These are phyloP conservation scores for Talaromyces wortmannii DNA, from an alignment of 495 filamentous ascomycete genomes.

Conservation along the genomic window DNA sequence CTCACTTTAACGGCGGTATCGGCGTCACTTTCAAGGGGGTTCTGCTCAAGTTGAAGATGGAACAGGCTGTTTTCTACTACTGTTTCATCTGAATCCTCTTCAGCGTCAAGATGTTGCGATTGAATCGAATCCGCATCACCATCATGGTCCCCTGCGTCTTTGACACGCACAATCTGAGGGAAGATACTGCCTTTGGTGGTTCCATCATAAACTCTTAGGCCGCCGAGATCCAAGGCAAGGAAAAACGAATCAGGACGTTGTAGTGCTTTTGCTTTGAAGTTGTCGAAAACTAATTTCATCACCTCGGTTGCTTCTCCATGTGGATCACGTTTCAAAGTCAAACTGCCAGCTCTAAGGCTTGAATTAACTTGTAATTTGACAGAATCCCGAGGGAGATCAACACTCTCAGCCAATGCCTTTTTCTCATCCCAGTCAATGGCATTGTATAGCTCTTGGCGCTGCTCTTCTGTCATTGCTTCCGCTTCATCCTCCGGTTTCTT, in stretches of 20 bases:
- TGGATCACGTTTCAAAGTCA: constrained; percentile 83
- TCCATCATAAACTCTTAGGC: constrained; percentile 89
- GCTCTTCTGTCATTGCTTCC: constrained; percentile 83
- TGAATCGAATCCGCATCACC: constrained; percentile 25
- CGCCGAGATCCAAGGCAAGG: constrained; percentile 81
- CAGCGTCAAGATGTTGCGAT: constrained; percentile 49
- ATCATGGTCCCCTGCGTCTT: constrained; percentile 61
- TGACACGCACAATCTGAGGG: constrained; percentile 90
- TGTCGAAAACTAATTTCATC: constrained; percentile 85
- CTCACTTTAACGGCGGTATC: constrained; percentile 87
- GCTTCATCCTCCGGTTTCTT: constrained; percentile 64
- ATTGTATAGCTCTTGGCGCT: constrained; percentile 92
- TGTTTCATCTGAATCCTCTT: constrained; percentile 42
- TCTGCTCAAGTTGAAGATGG: constrained; percentile 85
- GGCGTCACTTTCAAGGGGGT: constrained; percentile 85
- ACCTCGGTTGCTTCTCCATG: constrained; percentile 74
- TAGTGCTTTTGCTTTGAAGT: constrained; percentile 80
- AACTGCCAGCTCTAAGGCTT: constrained; percentile 84
- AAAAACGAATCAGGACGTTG: constrained; percentile 87
- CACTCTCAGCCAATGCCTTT: constrained; percentile 73
- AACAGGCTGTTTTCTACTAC: constrained; percentile 76
- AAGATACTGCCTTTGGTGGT: constrained; percentile 86
- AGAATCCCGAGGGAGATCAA: constrained; percentile 84
- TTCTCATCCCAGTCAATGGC: constrained; percentile 99
- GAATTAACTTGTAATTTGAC: constrained; percentile 89